Conservation (phyloP, 2,329 filamentous ascomycete species). For the Botrytis pseudocinerea region DNA sequence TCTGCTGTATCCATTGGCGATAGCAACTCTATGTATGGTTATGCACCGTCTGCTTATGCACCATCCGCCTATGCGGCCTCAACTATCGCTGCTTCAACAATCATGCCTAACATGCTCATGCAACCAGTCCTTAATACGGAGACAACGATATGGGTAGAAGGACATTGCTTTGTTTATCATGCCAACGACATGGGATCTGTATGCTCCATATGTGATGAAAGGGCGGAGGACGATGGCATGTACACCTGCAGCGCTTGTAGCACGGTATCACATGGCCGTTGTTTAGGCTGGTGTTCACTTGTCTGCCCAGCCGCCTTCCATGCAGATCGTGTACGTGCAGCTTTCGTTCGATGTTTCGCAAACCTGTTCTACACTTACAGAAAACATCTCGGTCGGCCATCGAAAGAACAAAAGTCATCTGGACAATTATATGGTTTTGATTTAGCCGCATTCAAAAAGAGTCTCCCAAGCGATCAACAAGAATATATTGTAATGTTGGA, state of each 20-base stretch:
- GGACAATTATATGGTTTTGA: slow-evolving; percentile 65
- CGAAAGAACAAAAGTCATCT: slow-evolving; percentile 59
- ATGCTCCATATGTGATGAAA: slow-evolving; percentile 77
- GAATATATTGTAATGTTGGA: slow-evolving; percentile 64
- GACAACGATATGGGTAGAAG: slow-evolving; percentile 80
- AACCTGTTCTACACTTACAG: slow-evolving; percentile 67
- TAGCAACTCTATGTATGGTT: slow-evolving; percentile 53
- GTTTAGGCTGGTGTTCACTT: slow-evolving; percentile 62
- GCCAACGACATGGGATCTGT: slow-evolving; percentile 58
- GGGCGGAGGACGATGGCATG: slow-evolving; percentile 63
- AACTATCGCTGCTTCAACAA: slow-evolving; percentile 80
- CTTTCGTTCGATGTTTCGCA: slow-evolving; percentile 66
- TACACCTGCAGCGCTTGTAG: slow-evolving; percentile 71
- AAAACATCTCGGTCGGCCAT: slow-evolving; percentile 61
- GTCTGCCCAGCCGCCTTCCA: slow-evolving; percentile 65
- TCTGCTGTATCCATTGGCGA: slow-evolving; percentile 50
- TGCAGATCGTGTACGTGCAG: slow-evolving; percentile 60
- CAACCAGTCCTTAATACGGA: slow-evolving; percentile 79
- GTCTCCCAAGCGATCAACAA: slow-evolving; percentile 64
- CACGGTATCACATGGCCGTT: slow-evolving; percentile 58
- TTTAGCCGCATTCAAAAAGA: slow-evolving; percentile 64
- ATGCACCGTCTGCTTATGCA: slow-evolving; percentile 81
- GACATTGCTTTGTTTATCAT: slow-evolving; percentile 74
- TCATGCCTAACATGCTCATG: slow-evolving; percentile 82
- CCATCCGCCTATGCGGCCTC: slow-evolving; percentile 83